Conservation (phyloP, 1,284 basidiomycete genomes). For the Ceratobasidium sp. region DNA sequence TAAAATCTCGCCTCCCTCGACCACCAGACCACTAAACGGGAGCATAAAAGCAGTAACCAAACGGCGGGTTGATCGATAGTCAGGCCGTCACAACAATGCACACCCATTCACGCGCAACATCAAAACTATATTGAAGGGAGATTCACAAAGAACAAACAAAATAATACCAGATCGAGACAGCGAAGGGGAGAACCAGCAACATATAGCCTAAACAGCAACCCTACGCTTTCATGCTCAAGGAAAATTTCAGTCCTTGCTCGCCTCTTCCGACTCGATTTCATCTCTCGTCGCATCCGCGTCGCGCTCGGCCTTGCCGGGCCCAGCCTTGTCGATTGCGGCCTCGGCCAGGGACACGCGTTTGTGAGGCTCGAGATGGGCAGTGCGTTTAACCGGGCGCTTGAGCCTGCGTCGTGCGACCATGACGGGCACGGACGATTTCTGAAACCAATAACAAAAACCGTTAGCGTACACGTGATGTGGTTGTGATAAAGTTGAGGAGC, state of each 20-base stretch:
- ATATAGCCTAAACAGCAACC: not conserved
- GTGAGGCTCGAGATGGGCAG: conserved; percentile 68
- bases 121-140: not conserved
- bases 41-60: no score
- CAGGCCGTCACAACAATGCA: no score
- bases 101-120: not conserved
- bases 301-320: conserved; percentile 68
- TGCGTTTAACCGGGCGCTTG: conserved; percentile 71
- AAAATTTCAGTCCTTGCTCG: conserved; percentile 8
- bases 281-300: conserved; percentile 75
- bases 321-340: conserved; percentile 81
- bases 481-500: conserved; percentile 9
- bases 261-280: conserved; percentile 70
- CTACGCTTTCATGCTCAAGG: not conserved
- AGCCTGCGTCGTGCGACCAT: conserved; percentile 89
- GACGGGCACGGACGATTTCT: conserved; percentile 89
- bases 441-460: conserved; percentile 5
- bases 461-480: conserved; percentile 4
- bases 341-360: conserved; percentile 86
- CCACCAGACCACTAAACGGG: no score
- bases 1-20: no score
- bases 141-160: not conserved
- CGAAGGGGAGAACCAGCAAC: not conserved
- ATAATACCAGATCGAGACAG: not conserved
- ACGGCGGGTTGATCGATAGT: no score